A percentile compares a stretch with the other conserved stretches of the same genome.
Conservation (phyloP, 768 basidiomycete species). For the Lentinus tigrinus region DNA sequence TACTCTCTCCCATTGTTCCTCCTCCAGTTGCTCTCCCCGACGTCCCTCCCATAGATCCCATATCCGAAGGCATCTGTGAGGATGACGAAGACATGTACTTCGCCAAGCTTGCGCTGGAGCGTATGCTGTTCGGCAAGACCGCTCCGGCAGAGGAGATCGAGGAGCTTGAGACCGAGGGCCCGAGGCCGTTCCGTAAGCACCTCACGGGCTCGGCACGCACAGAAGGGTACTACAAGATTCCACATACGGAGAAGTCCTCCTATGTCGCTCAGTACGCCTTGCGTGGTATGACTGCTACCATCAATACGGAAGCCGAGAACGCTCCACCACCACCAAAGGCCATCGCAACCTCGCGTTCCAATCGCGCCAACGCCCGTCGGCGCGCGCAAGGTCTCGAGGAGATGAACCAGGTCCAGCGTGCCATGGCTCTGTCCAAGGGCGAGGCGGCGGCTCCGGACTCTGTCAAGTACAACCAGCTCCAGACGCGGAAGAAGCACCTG, state of each 20-base stretch:
- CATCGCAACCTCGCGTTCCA: conserved; percentile 78
- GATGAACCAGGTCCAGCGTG: conserved; percentile 87
- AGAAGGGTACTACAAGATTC: conserved; percentile 95
- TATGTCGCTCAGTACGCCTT: conserved; percentile 89
- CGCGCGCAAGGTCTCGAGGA: conserved; percentile 93
- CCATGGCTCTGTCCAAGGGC: conserved; percentile 71
- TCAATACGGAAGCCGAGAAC: conserved; percentile 40
- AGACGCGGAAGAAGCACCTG: conserved; percentile 96
- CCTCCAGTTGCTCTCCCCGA: conserved; percentile 38
- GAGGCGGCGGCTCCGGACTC: conserved; percentile 70
- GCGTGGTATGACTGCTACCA: conserved; percentile 46
- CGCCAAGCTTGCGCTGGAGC: conserved; percentile 57
- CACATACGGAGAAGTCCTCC: conserved; percentile 84
- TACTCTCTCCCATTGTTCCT: conserved; percentile 42
- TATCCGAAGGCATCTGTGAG: conserved; percentile 59
- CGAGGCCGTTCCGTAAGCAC: conserved; percentile 69
- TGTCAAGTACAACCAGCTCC: conserved; percentile 99
- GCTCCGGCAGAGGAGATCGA: conserved; percentile 15
- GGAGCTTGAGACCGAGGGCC: conserved; percentile 36
- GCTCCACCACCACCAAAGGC: conserved; percentile 50
- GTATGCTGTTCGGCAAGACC: conserved; percentile 26
- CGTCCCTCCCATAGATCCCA: conserved; percentile 49
- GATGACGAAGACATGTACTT: conserved; percentile 93
- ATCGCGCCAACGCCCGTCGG: conserved; percentile 88
- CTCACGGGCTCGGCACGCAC: conserved; percentile 86